Base-by-base conservation (phyloP, 169 alveolate genomes). In the Plasmodium inui region DNA sequence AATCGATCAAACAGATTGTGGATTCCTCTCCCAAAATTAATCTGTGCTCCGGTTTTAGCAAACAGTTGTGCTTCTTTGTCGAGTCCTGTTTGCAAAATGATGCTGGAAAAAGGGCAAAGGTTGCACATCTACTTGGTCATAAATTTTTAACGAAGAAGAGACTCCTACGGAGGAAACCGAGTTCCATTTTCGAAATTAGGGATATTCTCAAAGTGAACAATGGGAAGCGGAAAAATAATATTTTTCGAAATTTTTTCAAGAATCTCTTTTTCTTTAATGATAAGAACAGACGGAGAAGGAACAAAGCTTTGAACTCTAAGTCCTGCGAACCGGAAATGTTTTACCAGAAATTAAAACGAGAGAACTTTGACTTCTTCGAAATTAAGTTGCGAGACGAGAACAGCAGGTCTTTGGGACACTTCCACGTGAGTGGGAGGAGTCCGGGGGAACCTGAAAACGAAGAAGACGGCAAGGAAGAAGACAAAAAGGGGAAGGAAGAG, bases 261-360 rank as follows among this genome's bases (percentile, higher is more conserved):
- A 84, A 84, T 26, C n/a, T 84, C 17, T 84, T 84, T 84, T 84
- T 73, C 67, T 19, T 84, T 53, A 84, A 84, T 84, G 84, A 73
- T 7, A 84, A 41, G 67, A 73, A 84, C 39, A 71, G 73, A 73
- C 71, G 70, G 19, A 84, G 73, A 14, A 44, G 61, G 8, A 61
- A 46, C 34, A 46, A 73, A 73, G 78, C 57, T 4, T 14, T 73
- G 22, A 32, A 85, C 12, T 84, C 93, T 7, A 71, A 46, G 61
- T 84, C 93, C 9, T 84, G 93, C 57, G 84, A 84, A 9, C 84
- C 93, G 12, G 93, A 84, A 84, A 84, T 84, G 93, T 84, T 84
- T 41, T 84, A 61, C 79, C 79, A 73, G 37, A 4, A 84, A 28
- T 30, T 84, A 28, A 73, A 73, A 50, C 55, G 55, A 46, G 93